Conservation (phyloP, 2,329 filamentous ascomycete species). For the Teratosphaeriaceae sp. region DNA sequence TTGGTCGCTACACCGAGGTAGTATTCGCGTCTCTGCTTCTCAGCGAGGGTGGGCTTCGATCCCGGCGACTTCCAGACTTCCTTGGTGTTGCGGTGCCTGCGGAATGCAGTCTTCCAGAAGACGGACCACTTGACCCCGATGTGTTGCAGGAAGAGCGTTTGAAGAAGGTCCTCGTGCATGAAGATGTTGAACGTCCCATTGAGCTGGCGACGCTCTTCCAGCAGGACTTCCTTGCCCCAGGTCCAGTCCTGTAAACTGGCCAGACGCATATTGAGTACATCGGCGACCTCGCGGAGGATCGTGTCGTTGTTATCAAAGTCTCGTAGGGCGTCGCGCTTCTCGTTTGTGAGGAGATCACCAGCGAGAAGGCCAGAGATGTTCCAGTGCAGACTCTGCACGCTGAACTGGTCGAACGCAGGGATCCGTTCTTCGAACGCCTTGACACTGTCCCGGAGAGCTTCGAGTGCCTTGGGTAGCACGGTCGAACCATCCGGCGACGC, state of each 20-base stretch:
- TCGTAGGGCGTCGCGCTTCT: slow-evolving; percentile 3
- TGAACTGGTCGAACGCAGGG: neutral
- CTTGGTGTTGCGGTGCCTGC: neutral
- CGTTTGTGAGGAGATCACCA: slow-evolving; percentile 2
- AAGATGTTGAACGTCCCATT: slow-evolving; percentile 2
- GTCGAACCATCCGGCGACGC: neutral
- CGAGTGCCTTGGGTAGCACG: neutral
- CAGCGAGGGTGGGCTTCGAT: neutral
- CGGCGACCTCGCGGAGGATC: slow-evolving; percentile 1
- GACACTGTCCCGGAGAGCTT: neutral
- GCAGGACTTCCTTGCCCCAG: slow-evolving; percentile 1
- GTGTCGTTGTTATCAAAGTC: slow-evolving; percentile 1
- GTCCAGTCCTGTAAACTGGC: neutral
- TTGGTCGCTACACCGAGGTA: neutral
- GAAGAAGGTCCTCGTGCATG: slow-evolving; percentile 3
- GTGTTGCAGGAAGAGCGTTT: slow-evolving; percentile 2
- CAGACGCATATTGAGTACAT: slow-evolving; percentile 5
- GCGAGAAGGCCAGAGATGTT: neutral
- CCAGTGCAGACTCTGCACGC: neutral
- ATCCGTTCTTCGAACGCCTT: neutral
- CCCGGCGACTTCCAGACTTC: slow-evolving; percentile 1
- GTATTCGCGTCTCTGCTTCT: neutral
- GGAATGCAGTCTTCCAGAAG: slow-evolving; percentile 1
- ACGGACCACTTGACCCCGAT: slow-evolving; percentile 5
- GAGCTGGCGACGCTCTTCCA: slow-evolving; percentile 5